Conservation (phyloP, 2,329 filamentous ascomycete genomes). For the Malbranchea cinnamomea region DNA sequence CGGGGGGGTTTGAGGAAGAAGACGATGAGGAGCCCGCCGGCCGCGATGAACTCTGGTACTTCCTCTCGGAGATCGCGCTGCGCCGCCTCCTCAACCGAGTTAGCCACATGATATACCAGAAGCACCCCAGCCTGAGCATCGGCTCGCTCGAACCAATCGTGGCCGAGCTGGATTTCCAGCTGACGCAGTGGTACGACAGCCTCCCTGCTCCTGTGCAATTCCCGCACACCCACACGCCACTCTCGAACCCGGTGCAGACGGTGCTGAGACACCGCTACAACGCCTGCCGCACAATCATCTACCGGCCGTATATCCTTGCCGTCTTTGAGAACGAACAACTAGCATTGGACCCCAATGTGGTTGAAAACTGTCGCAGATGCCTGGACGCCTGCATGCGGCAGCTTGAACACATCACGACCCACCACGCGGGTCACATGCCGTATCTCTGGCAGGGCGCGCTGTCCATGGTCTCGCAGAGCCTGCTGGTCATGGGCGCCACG, state of each 20-base stretch:
- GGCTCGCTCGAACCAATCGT: conserved; percentile 63
- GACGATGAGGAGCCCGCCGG: conserved; percentile 53
- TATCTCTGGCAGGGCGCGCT: conserved; percentile 77
- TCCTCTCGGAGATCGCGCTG: conserved; percentile 67
- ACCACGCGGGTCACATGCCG: conserved; percentile 70
- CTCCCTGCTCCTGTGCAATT: conserved; percentile 63
- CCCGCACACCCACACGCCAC: conserved; percentile 50
- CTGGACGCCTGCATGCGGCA: conserved; percentile 67
- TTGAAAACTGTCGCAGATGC: conserved; percentile 67
- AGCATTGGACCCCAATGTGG: conserved; percentile 54
- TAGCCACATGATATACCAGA: conserved; percentile 65
- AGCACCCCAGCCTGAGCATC: conserved; percentile 55
- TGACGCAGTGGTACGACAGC: conserved; percentile 73
- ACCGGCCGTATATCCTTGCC: conserved; percentile 66
- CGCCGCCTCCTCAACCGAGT: conserved; percentile 63
- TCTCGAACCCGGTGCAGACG: conserved; percentile 62
- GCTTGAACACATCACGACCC: conserved; percentile 61
- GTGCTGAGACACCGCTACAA: conserved; percentile 68
- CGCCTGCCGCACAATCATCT: conserved; percentile 75
- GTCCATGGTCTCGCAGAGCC: conserved; percentile 66
- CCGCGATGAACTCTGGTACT: conserved; percentile 72
- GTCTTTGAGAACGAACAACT: conserved; percentile 65
- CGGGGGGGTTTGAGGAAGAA: conserved; percentile 56
- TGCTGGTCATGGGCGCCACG: conserved; percentile 71
- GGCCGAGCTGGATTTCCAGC: conserved; percentile 65